Evolutionary conservation across 495 filamentous ascomycete species (phyloP), one percentile per base, ranked within the genome.

Genomic region (Elasticomyces elasticus): DNA sequence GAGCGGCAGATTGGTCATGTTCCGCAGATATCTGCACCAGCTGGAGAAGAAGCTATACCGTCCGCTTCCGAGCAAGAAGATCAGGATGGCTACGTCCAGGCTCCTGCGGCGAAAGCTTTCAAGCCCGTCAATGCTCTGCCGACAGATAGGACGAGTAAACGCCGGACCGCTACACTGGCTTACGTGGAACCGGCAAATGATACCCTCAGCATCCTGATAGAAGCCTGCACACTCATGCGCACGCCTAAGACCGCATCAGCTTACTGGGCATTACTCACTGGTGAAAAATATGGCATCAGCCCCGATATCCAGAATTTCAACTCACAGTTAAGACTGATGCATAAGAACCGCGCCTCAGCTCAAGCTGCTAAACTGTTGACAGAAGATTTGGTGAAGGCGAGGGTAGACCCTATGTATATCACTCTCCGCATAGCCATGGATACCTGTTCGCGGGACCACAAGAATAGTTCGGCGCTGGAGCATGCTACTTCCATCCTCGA

Each of bases 211-310:
- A 61, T 91, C 13, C 62, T 91, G 25, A 59, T 92, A 38, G 68
- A 80, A 45, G 76, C 84, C 5, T 80, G 85, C 52, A 60, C 71
- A 13, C 70, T 72, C 15, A 74, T 80, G 19, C 64, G 72, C 17
- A 68, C 70, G 30, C 74, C 73, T 9, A 66, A 73, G 17, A 59
- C 71, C 0, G 82, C 79, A 12, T 65, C 69, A 25, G 69, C 71
- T 13, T 95, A 96, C 70, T 95, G 88, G 89, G 66, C 81, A 9
- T 62, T 82, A 11, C 70, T 96, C 55, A 87, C 84, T 0, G 52
- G 61, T 64, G 0, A 27, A 63, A 2, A 23, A 2, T 69, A 78
- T 62, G 64, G 61, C 22, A 66, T 95, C 52, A 56, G 70, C 2
- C 89, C 90, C 5, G 92, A 97, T 66, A 48, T 68, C 10, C 71